These are phyloP conservation scores for Asparagopsis taxiformis DNA, from an alignment of 31 red algal genomes.

Conservation along the genomic window DNA sequence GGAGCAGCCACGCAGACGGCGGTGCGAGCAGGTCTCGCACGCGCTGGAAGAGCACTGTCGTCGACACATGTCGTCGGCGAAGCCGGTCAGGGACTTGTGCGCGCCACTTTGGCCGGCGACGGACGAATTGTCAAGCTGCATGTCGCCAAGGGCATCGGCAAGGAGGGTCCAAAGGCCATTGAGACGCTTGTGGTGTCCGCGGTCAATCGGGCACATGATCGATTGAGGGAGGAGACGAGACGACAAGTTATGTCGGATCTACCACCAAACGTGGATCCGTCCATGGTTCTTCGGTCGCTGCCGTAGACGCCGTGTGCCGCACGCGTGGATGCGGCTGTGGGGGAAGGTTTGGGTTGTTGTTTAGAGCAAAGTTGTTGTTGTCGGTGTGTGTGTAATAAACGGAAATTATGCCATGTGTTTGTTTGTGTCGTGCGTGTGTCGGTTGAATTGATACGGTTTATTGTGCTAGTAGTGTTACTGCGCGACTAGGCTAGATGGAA, in stretches of 20 bases:
- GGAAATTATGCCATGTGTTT: too few relatives aligned
- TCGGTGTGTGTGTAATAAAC: too few relatives aligned
- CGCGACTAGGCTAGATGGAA: too few relatives aligned
- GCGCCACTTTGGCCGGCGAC: constrained; percentile 62
- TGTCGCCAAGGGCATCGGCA: constrained; percentile 47
- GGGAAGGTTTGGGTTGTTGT: too few relatives aligned
- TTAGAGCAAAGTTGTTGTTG: too few relatives aligned
- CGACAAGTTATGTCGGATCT: constrained; percentile 41
- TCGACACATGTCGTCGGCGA: constrained; percentile 56
- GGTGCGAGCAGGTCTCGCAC: constrained; percentile 36
- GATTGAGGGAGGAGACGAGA: constrained; percentile 63
- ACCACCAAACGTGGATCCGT: constrained; percentile 69
- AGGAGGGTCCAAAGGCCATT: constrained; percentile 66
- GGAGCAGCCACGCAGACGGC: constrained; percentile 6
- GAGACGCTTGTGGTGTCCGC: constrained; percentile 49
- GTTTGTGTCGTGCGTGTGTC: too few relatives aligned
- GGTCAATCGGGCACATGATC: constrained; percentile 68
- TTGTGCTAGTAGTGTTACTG: too few relatives aligned
- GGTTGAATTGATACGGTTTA: too few relatives aligned
- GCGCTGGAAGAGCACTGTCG: constrained; percentile 57
- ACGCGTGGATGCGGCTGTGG: too few relatives aligned
- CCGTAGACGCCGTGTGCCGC: too few relatives aligned
- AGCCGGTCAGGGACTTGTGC: constrained; percentile 55
- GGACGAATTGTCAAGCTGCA: constrained; percentile 70
- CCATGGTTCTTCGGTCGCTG: constrained; percentile 67